These are phyloP conservation scores for Ceratocystis huliohia DNA, from an alignment of 2,329 filamentous ascomycete genomes.

Conservation along the genomic window DNA sequence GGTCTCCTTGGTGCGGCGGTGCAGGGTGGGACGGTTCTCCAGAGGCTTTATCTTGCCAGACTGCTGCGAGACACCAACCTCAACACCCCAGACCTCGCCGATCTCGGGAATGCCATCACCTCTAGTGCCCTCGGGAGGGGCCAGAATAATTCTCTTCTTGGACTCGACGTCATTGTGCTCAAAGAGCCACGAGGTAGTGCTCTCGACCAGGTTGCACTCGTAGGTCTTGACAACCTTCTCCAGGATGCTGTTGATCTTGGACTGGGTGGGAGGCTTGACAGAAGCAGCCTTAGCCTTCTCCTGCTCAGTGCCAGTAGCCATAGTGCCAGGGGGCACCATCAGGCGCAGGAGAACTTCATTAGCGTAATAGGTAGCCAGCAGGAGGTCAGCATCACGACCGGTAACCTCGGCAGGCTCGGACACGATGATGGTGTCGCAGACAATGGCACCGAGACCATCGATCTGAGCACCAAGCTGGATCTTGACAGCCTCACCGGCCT, in stretches of 20 bases:
- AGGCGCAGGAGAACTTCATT: slow-evolving; percentile 88
- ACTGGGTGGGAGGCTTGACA: slow-evolving; percentile 71
- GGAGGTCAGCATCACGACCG: slow-evolving; percentile 70
- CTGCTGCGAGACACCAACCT: slow-evolving; percentile 83
- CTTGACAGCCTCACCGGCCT: slow-evolving; percentile 81
- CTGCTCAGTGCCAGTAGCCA: slow-evolving; percentile 75
- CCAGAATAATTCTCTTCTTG: slow-evolving; percentile 91
- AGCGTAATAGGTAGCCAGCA: slow-evolving; percentile 85
- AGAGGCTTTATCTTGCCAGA: slow-evolving; percentile 90
- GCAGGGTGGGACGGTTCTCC: slow-evolving; percentile 76
- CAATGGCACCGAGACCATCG: slow-evolving; percentile 89
- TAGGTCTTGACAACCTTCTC: slow-evolving; percentile 88
- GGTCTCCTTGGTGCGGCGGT: slow-evolving; percentile 82
- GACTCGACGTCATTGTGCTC: slow-evolving; percentile 96
- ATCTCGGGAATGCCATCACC: slow-evolving; percentile 81
- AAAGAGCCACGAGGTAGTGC: slow-evolving; percentile 95
- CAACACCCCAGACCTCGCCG: slow-evolving; percentile 93
- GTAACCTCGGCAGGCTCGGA: slow-evolving; percentile 52
- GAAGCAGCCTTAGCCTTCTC: slow-evolving; percentile 85
- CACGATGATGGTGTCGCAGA: slow-evolving; percentile 83
- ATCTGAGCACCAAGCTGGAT: slow-evolving; percentile 99
- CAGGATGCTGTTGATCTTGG: slow-evolving; percentile 72
- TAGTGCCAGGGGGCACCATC: slow-evolving; percentile 78
- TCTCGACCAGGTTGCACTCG: slow-evolving; percentile 87
- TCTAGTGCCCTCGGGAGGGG: slow-evolving; percentile 73